Percentiles rank a stretch among this genome's conserved stretches.
Conservation (phyloP, 176 grass and related monocot species). For the Avena atlantica region DNA sequence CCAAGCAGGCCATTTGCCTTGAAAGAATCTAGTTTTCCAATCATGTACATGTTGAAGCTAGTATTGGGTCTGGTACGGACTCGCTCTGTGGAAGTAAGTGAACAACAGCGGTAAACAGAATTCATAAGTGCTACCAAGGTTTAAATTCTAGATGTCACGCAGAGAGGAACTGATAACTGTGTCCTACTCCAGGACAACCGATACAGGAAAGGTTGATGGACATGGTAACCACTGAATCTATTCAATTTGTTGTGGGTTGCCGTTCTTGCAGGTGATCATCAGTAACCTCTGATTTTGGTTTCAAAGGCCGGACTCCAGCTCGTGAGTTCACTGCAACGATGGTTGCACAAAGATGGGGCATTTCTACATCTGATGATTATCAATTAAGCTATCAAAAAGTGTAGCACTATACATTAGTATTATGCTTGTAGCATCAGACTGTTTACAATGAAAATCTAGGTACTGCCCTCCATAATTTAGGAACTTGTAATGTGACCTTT, state of each 20-base stretch:
- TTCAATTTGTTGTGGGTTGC: neutral
- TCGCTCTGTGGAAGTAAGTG: neutral
- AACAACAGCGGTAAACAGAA: neutral
- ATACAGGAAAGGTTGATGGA: neutral
- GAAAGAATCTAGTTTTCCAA: slow-evolving; percentile 27
- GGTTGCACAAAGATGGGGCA: neutral
- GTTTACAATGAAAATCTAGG: neutral
- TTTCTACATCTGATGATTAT: neutral
- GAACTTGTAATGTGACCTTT: neutral
- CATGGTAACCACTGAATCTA: neutral
- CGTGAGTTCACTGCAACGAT: neutral
- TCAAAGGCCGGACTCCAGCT: neutral
- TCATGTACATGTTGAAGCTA: neutral
- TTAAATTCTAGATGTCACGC: neutral
- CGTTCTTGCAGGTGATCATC: neutral
- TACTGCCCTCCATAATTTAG: neutral
- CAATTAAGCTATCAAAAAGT: neutral
- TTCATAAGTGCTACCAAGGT: neutral
- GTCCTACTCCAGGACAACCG: neutral
- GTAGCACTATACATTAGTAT: neutral
- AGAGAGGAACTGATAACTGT: neutral
- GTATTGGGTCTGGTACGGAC: neutral
- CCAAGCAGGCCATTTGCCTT: neutral
- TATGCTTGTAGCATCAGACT: neutral
- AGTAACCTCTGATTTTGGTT: neutral